Percentiles rank a stretch among this genome's conserved stretches.
Evolutionary conservation across 495 filamentous ascomycete genomes (phyloP).

Genomic region (Evernia prunastri): DNA sequence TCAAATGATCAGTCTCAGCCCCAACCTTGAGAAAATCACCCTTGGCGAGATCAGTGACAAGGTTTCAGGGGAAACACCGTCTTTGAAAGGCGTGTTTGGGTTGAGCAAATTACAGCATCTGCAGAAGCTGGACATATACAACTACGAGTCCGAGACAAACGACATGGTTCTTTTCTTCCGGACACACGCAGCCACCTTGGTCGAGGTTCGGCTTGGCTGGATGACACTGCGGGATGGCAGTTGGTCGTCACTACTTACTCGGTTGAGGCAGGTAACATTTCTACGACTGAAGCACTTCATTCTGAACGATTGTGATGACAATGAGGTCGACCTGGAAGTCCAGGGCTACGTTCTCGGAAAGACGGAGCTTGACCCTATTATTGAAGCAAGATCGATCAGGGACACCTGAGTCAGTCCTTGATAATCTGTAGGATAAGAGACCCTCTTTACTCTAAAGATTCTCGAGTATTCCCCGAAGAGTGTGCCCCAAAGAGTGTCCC

Average conservation of each 20-base stretch:
- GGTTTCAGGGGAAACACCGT: not conserved
- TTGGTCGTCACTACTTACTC: slow-evolving; percentile 1
- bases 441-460: too few species aligned
- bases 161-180: slow-evolving; percentile 1
- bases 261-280: not conserved
- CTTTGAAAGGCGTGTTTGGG: not conserved
- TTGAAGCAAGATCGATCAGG: not conserved
- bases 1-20: not conserved
- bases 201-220: not conserved
- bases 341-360: not conserved
- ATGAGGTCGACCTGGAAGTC: slow-evolving; percentile 3
- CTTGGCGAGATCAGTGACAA: not conserved
- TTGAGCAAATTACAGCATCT: not conserved
- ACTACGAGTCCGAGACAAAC: not conserved
- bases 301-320: slow-evolving; percentile 2
- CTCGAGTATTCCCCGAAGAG: too few species aligned
- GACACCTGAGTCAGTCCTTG: not conserved
- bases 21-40: not conserved
- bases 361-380: not conserved
- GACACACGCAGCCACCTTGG: not conserved
- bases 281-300: not conserved
- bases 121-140: slow-evolving; percentile 6
- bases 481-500: too few species aligned
- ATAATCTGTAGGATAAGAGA: not conserved
- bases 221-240: not conserved